These are phyloP conservation scores for Trichaptum fuscoviolaceum DNA, from an alignment of 768 basidiomycete genomes.

Conservation along the genomic window DNA sequence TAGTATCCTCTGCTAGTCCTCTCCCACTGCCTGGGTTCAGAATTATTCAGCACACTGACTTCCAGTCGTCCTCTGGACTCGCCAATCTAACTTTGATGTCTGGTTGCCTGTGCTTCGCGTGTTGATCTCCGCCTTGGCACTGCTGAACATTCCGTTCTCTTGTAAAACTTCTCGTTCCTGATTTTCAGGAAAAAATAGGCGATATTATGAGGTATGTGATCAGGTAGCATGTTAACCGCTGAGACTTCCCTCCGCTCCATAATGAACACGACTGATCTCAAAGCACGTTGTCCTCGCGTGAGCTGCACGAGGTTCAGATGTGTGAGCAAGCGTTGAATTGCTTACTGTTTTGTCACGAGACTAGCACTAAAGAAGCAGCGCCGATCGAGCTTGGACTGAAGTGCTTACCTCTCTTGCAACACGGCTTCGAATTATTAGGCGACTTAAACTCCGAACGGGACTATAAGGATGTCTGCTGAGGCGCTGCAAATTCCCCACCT, in stretches of 20 bases:
- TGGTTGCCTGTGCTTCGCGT: not conserved
- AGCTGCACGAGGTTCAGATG: not conserved
- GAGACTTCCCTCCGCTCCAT: not conserved
- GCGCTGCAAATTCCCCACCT: not conserved
- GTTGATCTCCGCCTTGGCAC: not conserved
- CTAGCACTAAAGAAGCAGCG: not conserved
- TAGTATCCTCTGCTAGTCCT: not conserved
- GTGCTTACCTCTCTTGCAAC: not conserved
- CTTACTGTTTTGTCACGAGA: not conserved
- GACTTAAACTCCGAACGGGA: not conserved
- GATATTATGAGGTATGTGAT: not conserved
- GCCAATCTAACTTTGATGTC: not conserved
- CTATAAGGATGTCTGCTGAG: not conserved
- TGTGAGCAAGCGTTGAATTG: not conserved
- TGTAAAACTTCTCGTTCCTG: not conserved
- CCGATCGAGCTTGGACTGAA: not conserved
- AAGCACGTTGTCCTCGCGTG: not conserved
- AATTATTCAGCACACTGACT: not conserved
- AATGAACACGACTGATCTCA: not conserved
- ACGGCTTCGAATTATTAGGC: not conserved
- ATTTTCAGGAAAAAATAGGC: not conserved
- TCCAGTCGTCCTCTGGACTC: not conserved
- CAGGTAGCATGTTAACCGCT: not conserved
- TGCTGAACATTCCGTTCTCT: not conserved
- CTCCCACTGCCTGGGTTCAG: not conserved